These are phyloP conservation scores for Penicillium ucsense DNA, from an alignment of 495 filamentous ascomycete species.

Conservation along the genomic window DNA sequence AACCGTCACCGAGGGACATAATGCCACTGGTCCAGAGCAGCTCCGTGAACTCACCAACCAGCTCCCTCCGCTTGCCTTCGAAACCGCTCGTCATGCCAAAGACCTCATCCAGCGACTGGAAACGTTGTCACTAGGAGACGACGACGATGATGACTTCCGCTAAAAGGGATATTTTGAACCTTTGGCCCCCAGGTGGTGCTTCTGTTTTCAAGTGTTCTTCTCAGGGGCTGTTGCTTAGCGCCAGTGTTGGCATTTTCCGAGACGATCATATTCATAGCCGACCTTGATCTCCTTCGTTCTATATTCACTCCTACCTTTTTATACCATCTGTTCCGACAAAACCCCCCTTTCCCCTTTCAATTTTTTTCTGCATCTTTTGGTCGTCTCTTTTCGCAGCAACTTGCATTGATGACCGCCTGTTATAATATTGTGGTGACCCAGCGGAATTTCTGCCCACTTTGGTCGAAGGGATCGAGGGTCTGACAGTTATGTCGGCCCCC, in stretches of 20 bases:
- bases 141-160: constrained; percentile 41
- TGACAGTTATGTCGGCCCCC: too few species aligned
- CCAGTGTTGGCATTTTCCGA: too few species aligned
- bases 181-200: too few species aligned
- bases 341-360: neutral
- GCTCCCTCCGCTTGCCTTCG: constrained; percentile 76
- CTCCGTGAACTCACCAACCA: constrained; percentile 59
- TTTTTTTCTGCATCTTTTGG: neutral
- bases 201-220: too few species aligned
- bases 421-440: neutral
- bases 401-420: neutral
- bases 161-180: constrained; percentile 4
- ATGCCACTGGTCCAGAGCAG: constrained; percentile 39
- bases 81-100: constrained; percentile 75
- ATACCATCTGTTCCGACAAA: too few species aligned
- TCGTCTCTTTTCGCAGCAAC: neutral
- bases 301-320: too few species aligned
- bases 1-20: constrained; percentile 55
- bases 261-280: too few species aligned
- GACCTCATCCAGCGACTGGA: constrained; percentile 49
- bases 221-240: too few species aligned
- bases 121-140: constrained; percentile 18
- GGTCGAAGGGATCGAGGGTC: too few species aligned
- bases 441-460: neutral
- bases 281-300: too few species aligned